Percentiles rank a stretch among this genome's conserved stretches.
phyloP scores from a whole-genome alignment of 2,329 filamentous ascomycete species.

The Drechslerella coelobrocha region DNA sequence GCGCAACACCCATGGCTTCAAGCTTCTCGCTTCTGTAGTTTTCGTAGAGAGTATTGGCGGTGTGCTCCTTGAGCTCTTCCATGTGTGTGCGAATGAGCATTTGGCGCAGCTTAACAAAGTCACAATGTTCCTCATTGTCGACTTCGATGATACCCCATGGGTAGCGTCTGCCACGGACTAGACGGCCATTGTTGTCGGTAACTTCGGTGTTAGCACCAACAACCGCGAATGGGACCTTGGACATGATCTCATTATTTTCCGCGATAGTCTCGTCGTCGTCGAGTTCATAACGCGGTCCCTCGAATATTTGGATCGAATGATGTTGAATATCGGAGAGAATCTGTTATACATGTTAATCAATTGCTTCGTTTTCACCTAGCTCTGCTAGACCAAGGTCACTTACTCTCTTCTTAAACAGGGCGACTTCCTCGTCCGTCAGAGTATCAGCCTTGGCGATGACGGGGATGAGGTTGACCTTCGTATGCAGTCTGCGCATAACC shows the following conservation, averaged over 20 bases:
- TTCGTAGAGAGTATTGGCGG: slow-evolving; percentile 98
- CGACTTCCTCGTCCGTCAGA: slow-evolving; percentile 94
- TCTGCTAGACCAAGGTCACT: slow-evolving; percentile 59
- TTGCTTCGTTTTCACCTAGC: background rate
- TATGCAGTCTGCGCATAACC: slow-evolving; percentile 98
- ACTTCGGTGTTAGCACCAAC: slow-evolving; percentile 97
- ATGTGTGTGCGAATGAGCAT: slow-evolving; percentile 99
- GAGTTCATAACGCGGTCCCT: slow-evolving; percentile 96
- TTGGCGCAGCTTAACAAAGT: slow-evolving; percentile 99
- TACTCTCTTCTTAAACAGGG: slow-evolving; percentile 94
- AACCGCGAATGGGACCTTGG: slow-evolving; percentile 97
- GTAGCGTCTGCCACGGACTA: slow-evolving; percentile 93
- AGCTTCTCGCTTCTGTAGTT: slow-evolving; percentile 99
- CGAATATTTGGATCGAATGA: slow-evolving; percentile 98
- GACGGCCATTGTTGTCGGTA: slow-evolving; percentile 85
- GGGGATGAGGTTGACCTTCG: slow-evolving; percentile 99
- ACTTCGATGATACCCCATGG: slow-evolving; percentile 99
- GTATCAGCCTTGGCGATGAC: slow-evolving; percentile 99
- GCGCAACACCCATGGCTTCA: slow-evolving; percentile 95
- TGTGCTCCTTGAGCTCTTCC: slow-evolving; percentile 99
- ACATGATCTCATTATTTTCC: slow-evolving; percentile 99
- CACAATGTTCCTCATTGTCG: slow-evolving; percentile 99
- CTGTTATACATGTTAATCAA: slow-evolving; percentile 61
- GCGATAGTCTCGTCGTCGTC: slow-evolving; percentile 99
- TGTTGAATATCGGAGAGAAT: slow-evolving; percentile 96